Evolutionary conservation across 2,329 filamentous ascomycete genomes (phyloP).

Genomic region (Epichloe glyceriae): DNA sequence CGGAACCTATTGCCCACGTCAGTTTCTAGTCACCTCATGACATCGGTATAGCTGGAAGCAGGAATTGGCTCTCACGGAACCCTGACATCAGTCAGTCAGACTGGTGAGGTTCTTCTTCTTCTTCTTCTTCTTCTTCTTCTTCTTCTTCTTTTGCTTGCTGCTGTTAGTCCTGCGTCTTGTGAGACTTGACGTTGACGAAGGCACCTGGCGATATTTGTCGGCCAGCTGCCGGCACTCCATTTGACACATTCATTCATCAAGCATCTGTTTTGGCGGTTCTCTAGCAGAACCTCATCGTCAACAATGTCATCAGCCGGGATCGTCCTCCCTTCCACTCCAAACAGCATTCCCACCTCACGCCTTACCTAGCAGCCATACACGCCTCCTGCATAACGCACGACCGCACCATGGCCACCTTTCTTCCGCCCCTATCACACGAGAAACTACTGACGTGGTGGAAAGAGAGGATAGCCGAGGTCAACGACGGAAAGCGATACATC

Average conservation of each 20-base stretch:
- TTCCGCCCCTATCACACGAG: conserved; percentile 43
- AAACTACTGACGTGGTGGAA: conserved; percentile 47
- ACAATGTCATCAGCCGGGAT: conserved; percentile 20
- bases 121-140: no score
- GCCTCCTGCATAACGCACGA: conserved; percentile 45
- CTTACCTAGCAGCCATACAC: conserved; percentile 45
- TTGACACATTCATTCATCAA: no score
- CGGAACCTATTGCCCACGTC: no score
- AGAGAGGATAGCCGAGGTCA: conserved; percentile 34
- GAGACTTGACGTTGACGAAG: not conserved
- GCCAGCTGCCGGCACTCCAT: not conserved
- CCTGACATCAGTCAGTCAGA: no score
- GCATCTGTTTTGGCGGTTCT: no score
- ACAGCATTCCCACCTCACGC: conserved; percentile 37
- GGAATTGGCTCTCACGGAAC: no score
- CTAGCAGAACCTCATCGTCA: not conserved
- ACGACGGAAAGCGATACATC: conserved; percentile 33
- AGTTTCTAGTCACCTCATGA: no score
- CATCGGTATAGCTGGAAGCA: no score
- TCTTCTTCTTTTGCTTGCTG: no score
- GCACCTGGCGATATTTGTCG: not conserved
- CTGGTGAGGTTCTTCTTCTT: no score
- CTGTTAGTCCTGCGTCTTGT: not conserved
- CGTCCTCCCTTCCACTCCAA: conserved; percentile 30
- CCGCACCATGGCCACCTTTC: conserved; percentile 42